Base-by-base conservation (phyloP, 257 asterid genomes). In the Prunella vulgaris region DNA sequence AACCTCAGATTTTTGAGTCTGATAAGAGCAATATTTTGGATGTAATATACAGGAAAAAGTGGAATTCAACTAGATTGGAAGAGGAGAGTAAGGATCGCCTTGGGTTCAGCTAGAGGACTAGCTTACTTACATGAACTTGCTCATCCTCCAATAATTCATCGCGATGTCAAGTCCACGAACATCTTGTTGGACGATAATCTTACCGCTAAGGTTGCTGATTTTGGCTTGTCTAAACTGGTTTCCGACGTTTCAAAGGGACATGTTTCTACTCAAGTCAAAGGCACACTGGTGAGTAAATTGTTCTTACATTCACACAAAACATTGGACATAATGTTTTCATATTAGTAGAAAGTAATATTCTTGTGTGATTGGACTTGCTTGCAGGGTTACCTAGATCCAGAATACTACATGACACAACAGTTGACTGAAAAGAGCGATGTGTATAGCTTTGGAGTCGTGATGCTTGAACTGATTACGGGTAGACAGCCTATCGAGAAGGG, bases 191-290 rank as follows among this genome's bases (percentile, higher is more conserved):
- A 88, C 67, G 95, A 87, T 40, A 83, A 87, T 66, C 81, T 90
- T 21, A 90, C 89, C 2, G 95, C 97, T 21, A 93, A 93, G 79
- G 98, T 93, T 64, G 96, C 97, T 6, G 98, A 93, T 79, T 93
- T 93, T 37, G 98, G 98, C 51, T 69, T 93, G 85, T 93, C 95
- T 54, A 93, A 93, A 79, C 88, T 87, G 35, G 93, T 93, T 5
- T 87, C 90, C 0, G 97, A 90, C 58, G 69, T 71, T 62, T 84
- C 95, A 37, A 90, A 93, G 71, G 97, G 90, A 15, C 97, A 93
- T 48, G 93, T 93, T 21, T 93, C 98, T 5, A 90, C 98, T 74
- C 98, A 93, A 87, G 97, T 93, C 20, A 93, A 93, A 79, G 98
- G 98, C 78, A 93, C 98, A 33, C 71, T 93, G 85, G 98, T 92